These are phyloP conservation scores for Hypoxylon sp. DNA, from an alignment of 2,329 filamentous ascomycete genomes.

Conservation along the genomic window DNA sequence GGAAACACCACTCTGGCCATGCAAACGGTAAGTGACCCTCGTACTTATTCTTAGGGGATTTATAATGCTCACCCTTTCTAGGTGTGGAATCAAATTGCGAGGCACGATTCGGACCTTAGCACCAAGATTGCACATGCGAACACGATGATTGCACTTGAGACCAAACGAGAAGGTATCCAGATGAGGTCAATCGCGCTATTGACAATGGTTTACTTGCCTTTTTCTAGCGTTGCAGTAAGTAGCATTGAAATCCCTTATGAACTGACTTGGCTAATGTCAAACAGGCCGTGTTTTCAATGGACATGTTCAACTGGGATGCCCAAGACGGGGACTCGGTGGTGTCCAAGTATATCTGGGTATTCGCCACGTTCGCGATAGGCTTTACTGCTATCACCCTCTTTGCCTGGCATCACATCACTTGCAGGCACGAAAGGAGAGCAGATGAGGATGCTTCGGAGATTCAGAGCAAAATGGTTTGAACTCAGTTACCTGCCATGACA, in stretches of 20 bases:
- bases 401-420: conserved; percentile 39
- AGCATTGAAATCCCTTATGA: not conserved
- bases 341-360: conserved; percentile 51
- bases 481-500: not conserved
- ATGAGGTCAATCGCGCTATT: conserved; percentile 53
- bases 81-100: conserved; percentile 52
- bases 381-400: conserved; percentile 46
- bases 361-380: conserved; percentile 40
- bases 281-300: conserved; percentile 51
- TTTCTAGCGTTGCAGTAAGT: conserved; percentile 51
- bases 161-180: conserved; percentile 48
- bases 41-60: not conserved
- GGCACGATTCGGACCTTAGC: conserved; percentile 48
- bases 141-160: conserved; percentile 46
- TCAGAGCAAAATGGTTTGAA: conserved; percentile 21
- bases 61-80: conserved; percentile 22
- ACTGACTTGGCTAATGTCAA: not conserved
- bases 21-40: conserved; percentile 47
- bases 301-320: conserved; percentile 50
- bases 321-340: conserved; percentile 42
- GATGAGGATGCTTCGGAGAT: conserved; percentile 4
- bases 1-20: conserved; percentile 49
- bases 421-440: not conserved
- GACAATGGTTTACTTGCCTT: conserved; percentile 52
- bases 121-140: conserved; percentile 47